Conservation (phyloP, 2,329 filamentous ascomycete genomes). For the Penicillium sp. region DNA sequence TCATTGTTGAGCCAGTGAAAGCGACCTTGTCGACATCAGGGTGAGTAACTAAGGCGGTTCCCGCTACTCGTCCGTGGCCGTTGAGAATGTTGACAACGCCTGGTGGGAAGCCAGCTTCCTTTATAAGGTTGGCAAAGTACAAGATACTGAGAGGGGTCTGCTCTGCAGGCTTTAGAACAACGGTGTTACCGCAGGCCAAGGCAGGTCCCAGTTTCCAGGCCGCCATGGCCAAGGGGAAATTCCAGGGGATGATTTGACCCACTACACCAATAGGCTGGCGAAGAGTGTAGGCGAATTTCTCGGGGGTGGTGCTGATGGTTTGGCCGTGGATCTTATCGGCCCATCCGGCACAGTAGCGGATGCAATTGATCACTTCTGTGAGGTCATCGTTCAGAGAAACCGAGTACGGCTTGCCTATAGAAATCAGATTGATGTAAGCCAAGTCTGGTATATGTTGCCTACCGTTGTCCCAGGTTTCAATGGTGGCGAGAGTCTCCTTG, state of each 20-base stretch:
- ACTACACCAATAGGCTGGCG: conserved; percentile 81
- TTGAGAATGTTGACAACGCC: conserved; percentile 43
- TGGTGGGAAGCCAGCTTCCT: conserved; percentile 41
- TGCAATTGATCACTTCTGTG: conserved; percentile 66
- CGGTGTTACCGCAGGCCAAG: conserved; percentile 40
- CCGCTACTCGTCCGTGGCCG: conserved; percentile 37
- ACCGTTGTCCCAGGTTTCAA: conserved; percentile 82
- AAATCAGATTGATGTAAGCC: conserved; percentile 13
- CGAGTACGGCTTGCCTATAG: conserved; percentile 48
- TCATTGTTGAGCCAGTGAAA: conserved; percentile 41
- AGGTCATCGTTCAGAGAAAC: conserved; percentile 69
- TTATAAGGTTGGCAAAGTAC: conserved; percentile 39
- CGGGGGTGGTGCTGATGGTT: conserved; percentile 63
- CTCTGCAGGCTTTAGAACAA: conserved; percentile 42
- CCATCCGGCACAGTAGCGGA: conserved; percentile 90
- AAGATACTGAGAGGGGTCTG: conserved; percentile 41
- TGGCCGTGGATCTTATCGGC: conserved; percentile 91
- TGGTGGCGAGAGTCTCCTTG: conserved; percentile 64
- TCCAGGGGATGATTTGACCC: conserved; percentile 89
- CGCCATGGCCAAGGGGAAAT: conserved; percentile 83
- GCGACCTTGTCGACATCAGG: conserved; percentile 42
- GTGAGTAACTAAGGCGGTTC: conserved; percentile 37
- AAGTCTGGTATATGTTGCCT: neutral
- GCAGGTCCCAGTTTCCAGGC: conserved; percentile 45
- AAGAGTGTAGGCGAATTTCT: conserved; percentile 83